A percentile compares a stretch with the other conserved stretches of the same genome.
Conservation (phyloP, 306 rosid genomes). For the Cicer yamashitae region DNA sequence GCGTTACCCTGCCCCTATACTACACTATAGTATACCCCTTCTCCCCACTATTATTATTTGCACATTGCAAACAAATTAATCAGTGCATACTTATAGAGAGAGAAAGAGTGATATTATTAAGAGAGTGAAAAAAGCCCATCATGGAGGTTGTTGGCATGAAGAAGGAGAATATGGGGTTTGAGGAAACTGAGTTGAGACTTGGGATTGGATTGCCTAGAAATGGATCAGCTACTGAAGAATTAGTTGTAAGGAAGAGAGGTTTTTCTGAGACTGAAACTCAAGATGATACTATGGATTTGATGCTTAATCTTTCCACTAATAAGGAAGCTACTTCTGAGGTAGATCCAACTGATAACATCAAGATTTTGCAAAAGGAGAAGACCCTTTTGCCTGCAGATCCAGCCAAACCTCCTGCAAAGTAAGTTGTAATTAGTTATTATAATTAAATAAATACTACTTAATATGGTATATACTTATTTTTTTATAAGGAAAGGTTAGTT, state of each 20-base stretch:
- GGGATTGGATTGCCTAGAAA: constrained; percentile 63
- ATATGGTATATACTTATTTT: too few relatives aligned
- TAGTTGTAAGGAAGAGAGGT: constrained; percentile 64
- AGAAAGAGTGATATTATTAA: constrained; percentile 50
- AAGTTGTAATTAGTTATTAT: constrained; percentile 13
- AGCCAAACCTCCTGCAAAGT: constrained; percentile 85
- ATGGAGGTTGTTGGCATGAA: constrained; percentile 33
- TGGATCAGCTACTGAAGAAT: constrained; percentile 36
- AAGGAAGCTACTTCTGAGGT: constrained; percentile 43
- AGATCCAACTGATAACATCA: constrained; percentile 48
- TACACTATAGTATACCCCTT: constrained; percentile 36
- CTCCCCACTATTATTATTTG: constrained; percentile 47
- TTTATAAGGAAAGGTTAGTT: too few relatives aligned
- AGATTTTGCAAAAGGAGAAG: constrained; percentile 52
- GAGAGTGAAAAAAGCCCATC: background rate
- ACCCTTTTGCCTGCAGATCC: constrained; percentile 70
- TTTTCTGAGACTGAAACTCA: constrained; percentile 54
- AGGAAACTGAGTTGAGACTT: constrained; percentile 81
- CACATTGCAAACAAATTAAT: constrained; percentile 47
- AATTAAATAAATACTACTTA: background rate
- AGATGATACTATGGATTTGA: constrained; percentile 53
- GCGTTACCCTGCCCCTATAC: constrained; percentile 33
- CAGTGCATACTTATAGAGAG: constrained; percentile 52
- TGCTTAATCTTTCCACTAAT: constrained; percentile 63
- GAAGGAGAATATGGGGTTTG: constrained; percentile 53